phyloP scores from a whole-genome alignment of 1,284 basidiomycete genomes.

The Malassezia cuniculi region DNA sequence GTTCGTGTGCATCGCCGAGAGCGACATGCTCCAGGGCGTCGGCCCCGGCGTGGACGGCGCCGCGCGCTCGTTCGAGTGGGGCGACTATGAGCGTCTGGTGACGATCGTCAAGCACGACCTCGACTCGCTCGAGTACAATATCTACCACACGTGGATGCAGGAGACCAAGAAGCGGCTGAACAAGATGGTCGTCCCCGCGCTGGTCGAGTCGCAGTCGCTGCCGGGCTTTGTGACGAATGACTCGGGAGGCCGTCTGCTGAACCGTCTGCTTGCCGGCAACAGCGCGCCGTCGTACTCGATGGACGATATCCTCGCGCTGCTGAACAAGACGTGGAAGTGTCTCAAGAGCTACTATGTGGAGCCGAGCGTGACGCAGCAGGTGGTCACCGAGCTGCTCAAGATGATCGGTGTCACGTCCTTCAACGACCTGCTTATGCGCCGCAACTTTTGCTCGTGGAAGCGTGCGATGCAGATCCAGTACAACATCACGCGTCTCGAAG shows the following conservation, averaged over 20 bases:
- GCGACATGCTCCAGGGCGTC: constrained; percentile 94
- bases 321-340: constrained; percentile 97
- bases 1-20: constrained; percentile 95
- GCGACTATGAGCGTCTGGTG: constrained; percentile 88
- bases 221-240: constrained; percentile 96
- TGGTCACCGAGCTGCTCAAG: constrained; percentile 88
- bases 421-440: constrained; percentile 94
- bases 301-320: constrained; percentile 92
- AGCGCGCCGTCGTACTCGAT: constrained; percentile 83
- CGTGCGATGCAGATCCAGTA: constrained; percentile 52
- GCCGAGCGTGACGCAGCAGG: constrained; percentile 91
- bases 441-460: constrained; percentile 99
- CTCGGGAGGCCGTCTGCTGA: constrained; percentile 80
- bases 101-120: constrained; percentile 97
- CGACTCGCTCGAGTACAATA: constrained; percentile 96
- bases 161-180: constrained; percentile 91
- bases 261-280: constrained; percentile 66
- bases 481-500: constrained; percentile 63
- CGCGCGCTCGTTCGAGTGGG: constrained; percentile 87
- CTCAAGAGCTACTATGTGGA: constrained; percentile 99
- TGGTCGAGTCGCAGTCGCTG: constrained; percentile 92
- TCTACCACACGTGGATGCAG: constrained; percentile 98
- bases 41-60: constrained; percentile 80
- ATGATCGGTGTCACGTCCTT: constrained; percentile 94
- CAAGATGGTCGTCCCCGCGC: constrained; percentile 96